A percentile compares a stretch with the other conserved stretches of the same genome.
Conservation (phyloP, 1,284 basidiomycete genomes). For the Filobasidium uniguttulatum region DNA sequence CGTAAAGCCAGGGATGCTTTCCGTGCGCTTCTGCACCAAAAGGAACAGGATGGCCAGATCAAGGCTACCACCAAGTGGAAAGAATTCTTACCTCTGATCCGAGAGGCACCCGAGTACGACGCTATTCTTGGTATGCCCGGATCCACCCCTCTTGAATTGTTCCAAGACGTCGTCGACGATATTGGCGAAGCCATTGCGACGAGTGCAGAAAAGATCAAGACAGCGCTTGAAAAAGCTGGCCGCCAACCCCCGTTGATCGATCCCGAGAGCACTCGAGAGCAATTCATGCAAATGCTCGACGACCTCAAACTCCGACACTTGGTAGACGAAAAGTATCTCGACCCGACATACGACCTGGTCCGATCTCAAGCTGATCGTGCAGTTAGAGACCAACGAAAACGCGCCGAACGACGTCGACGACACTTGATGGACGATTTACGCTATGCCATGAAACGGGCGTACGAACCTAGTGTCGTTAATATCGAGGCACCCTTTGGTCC, state of each 20-base stretch:
- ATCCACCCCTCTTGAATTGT: conserved; percentile 84
- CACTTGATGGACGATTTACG: conserved; percentile 89
- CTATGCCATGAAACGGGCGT: conserved; percentile 81
- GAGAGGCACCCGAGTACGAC: conserved; percentile 65
- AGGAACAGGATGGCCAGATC: conserved; percentile 55
- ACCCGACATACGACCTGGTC: conserved; percentile 54
- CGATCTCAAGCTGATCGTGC: conserved; percentile 55
- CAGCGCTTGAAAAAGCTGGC: conserved; percentile 43
- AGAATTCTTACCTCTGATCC: conserved; percentile 62
- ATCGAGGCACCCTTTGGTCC: conserved; percentile 35
- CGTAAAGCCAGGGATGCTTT: conserved; percentile 79
- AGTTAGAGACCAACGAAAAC: conserved; percentile 62
- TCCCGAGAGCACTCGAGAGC: conserved; percentile 35
- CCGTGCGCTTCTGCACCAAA: conserved; percentile 59
- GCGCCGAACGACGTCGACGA: conserved; percentile 66
- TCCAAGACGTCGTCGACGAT: conserved; percentile 83
- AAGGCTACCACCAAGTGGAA: conserved; percentile 82
- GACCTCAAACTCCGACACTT: conserved; percentile 42
- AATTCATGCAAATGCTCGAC: conserved; percentile 44
- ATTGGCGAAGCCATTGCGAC: conserved; percentile 72
- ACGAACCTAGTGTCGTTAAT: conserved; percentile 62
- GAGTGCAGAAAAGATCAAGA: conserved; percentile 49
- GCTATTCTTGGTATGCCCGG: conserved; percentile 79
- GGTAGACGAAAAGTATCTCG: conserved; percentile 43
- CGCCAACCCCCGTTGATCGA: conserved; percentile 38